These are phyloP conservation scores for Eucalyptus paniculata DNA, from an alignment of 345 rosid genomes.

Conservation along the genomic window DNA sequence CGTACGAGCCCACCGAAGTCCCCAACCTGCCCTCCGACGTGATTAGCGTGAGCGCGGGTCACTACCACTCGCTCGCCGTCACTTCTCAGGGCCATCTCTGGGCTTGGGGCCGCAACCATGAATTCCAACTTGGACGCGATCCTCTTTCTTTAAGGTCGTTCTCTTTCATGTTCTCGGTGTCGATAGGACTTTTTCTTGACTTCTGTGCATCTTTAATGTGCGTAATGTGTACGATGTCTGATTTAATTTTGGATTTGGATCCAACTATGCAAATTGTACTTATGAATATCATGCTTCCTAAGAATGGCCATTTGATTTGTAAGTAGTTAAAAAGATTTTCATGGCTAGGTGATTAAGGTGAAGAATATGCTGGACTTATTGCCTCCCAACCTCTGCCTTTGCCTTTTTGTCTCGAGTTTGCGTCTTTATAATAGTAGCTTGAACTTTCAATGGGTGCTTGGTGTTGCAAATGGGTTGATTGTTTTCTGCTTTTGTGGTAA, in stretches of 20 bases:
- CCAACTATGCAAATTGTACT: not conserved
- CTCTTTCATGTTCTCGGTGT: not conserved
- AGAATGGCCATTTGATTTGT: not conserved
- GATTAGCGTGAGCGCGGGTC: slow-evolving; percentile 44
- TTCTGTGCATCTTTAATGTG: not conserved
- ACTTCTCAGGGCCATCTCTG: slow-evolving; percentile 62
- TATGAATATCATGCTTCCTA: not conserved
- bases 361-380: not conserved
- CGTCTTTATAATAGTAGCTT: not conserved
- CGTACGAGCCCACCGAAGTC: slow-evolving; percentile 59
- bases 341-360: not conserved
- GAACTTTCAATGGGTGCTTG: not conserved
- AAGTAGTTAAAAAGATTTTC: not conserved
- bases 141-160: slow-evolving; percentile 16
- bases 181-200: not conserved
- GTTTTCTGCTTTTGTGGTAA: not conserved
- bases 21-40: slow-evolving; percentile 47
- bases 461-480: not conserved
- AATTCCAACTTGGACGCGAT: slow-evolving; percentile 71
- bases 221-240: not conserved
- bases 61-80: slow-evolving; percentile 90
- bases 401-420: not conserved
- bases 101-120: slow-evolving; percentile 90
- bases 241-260: not conserved
- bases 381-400: not conserved